Evolutionary conservation across 2,329 filamentous ascomycete genomes (phyloP).

Genomic region (Botrytis hyacinthi): DNA sequence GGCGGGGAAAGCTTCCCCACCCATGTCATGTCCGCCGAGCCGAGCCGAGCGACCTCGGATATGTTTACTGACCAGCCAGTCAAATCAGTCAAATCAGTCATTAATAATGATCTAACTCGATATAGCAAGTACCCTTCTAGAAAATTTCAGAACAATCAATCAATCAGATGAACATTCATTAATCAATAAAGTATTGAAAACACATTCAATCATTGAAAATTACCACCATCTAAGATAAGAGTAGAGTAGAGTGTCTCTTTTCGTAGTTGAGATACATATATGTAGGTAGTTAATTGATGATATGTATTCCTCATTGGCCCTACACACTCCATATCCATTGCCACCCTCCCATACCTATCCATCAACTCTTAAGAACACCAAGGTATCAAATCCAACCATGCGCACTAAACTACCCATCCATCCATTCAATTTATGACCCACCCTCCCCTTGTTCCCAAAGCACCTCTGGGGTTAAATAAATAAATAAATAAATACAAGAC

Average conservation of each 20-base stretch:
- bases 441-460: constrained; percentile 9
- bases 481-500: constrained; percentile 18
- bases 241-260: not conserved
- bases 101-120: not conserved
- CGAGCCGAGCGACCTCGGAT: not conserved
- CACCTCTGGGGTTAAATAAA: not conserved
- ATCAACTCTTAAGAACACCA: constrained; percentile 29
- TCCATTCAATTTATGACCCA: constrained; percentile 32
- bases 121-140: not conserved
- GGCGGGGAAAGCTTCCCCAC: too few species aligned
- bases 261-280: not conserved
- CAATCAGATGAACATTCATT: too few species aligned
- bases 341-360: constrained; percentile 4
- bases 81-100: too few species aligned
- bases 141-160: not conserved
- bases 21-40: not conserved
- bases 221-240: not conserved
- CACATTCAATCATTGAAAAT: too few species aligned
- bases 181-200: too few species aligned
- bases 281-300: not conserved
- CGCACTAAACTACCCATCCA: constrained; percentile 14
- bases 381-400: constrained; percentile 36
- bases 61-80: too few species aligned
- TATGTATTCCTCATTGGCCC: not conserved
- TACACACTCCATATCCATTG: constrained; percentile 10